Percentiles rank a stretch among this genome's conserved stretches.
Conservation (phyloP, 140 eudicot genomes). For the Senecio squalidus region DNA sequence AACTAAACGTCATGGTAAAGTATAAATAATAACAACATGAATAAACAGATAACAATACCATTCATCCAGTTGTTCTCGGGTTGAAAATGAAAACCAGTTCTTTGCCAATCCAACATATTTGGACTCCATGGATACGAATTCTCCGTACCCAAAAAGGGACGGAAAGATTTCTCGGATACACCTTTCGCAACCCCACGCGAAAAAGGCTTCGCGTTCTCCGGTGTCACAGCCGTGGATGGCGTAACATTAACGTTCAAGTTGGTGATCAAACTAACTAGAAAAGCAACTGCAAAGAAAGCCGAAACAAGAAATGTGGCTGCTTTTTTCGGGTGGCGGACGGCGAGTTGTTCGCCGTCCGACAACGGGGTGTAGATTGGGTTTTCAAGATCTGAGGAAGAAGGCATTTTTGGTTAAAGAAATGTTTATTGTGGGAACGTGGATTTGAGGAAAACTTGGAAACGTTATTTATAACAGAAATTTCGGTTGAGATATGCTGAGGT, state of each 20-base stretch:
- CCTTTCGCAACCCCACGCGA: slow-evolving; percentile 60
- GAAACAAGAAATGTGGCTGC: slow-evolving; percentile 19
- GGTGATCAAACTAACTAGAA: slow-evolving; percentile 18
- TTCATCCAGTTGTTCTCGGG: slow-evolving; percentile 78
- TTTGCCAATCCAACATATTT: slow-evolving; percentile 57
- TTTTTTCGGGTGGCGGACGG: slow-evolving; percentile 19
- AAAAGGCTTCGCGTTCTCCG: slow-evolving; percentile 4
- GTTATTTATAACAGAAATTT: slow-evolving; percentile 21
- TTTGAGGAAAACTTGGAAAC: background rate
- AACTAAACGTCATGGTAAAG: background rate
- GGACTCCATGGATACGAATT: slow-evolving; percentile 54
- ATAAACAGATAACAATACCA: slow-evolving; percentile 21
- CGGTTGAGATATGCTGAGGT: slow-evolving; percentile 9
- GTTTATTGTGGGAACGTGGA: slow-evolving; percentile 1
- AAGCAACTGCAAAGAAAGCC: slow-evolving; percentile 26
- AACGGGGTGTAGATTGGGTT: slow-evolving; percentile 32
- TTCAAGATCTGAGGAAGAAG: slow-evolving; percentile 29
- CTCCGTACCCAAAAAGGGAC: slow-evolving; percentile 29
- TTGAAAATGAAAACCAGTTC: slow-evolving; percentile 67
- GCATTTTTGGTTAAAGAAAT: slow-evolving; percentile 16
- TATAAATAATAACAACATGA: background rate
- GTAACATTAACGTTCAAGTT: slow-evolving; percentile 3
- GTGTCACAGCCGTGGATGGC: background rate
- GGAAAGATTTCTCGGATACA: slow-evolving; percentile 54
- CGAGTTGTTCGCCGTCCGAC: slow-evolving; percentile 22